These are phyloP conservation scores for Westerdykella ornata DNA, from an alignment of 2,329 filamentous ascomycete species.

Conservation along the genomic window DNA sequence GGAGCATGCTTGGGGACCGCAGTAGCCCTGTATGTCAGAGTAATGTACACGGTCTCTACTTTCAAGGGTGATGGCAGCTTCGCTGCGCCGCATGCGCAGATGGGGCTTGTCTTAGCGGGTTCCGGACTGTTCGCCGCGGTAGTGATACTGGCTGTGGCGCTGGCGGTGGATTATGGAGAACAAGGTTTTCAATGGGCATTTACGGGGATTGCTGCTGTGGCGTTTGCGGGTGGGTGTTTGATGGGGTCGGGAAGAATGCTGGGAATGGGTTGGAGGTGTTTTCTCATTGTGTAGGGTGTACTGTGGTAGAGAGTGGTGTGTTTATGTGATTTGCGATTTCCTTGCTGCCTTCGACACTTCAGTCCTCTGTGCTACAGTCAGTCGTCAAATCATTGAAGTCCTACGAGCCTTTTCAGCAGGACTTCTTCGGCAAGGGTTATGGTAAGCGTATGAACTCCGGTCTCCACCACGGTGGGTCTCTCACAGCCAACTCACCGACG, in stretches of 20 bases:
- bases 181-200: conserved; percentile 1
- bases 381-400: not conserved
- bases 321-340: not conserved
- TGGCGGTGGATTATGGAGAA: not conserved
- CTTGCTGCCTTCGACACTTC: not conserved
- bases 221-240: conserved; percentile 5
- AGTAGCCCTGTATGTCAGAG: conserved; percentile 5
- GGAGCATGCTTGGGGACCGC: conserved; percentile 7
- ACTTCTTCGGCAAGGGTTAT: too few relatives aligned
- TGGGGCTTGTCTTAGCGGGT: conserved; percentile 1
- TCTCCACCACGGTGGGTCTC: not conserved
- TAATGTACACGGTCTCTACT: conserved; percentile 1
- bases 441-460: not conserved
- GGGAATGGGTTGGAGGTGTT: not conserved
- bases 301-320: not conserved
- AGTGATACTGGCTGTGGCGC: not conserved
- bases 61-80: not conserved
- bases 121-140: not conserved
- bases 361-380: not conserved
- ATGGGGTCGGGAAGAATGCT: conserved; percentile 6
- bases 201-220: conserved; percentile 1
- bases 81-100: not conserved
- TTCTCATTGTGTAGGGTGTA: not conserved
- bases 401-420: not conserved
- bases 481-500: not conserved